phyloP scores from a whole-genome alignment of 805 yeast genomes.

The Saturnispora saitoi region DNA sequence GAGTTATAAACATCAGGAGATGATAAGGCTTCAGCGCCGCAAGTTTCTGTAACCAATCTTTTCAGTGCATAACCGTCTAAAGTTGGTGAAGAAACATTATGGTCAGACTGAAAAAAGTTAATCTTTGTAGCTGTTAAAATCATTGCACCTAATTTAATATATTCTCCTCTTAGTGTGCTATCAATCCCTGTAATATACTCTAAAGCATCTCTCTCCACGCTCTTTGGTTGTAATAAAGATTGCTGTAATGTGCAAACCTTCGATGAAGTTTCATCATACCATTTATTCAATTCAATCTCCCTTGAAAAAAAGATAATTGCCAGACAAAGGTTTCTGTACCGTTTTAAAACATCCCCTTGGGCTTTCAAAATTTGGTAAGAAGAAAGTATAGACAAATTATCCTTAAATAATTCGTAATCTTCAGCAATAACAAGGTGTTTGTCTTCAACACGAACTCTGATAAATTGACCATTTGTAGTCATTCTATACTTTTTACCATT shows the following conservation, averaged over 20 bases:
- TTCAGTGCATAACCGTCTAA: slow-evolving; percentile 39
- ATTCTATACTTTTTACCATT: slow-evolving; percentile 43
- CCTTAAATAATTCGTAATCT: slow-evolving; percentile 17
- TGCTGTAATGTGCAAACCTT: slow-evolving; percentile 32
- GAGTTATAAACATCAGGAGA: slow-evolving; percentile 38
- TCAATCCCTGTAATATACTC: slow-evolving; percentile 26
- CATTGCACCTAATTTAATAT: slow-evolving; percentile 35
- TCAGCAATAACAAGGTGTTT: slow-evolving; percentile 38
- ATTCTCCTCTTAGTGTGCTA: slow-evolving; percentile 21
- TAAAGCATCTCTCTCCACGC: slow-evolving; percentile 27
- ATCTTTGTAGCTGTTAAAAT: slow-evolving; percentile 39
- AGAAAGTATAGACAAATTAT: slow-evolving; percentile 33
- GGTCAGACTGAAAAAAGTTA: slow-evolving; percentile 49
- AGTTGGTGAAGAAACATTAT: slow-evolving; percentile 39
- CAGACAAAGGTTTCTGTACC: slow-evolving; percentile 36
- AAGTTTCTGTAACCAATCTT: slow-evolving; percentile 31
- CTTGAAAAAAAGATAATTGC: slow-evolving; percentile 42
- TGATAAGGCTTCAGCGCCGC: slow-evolving; percentile 31
- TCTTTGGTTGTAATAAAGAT: slow-evolving; percentile 28
- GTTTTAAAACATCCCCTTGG: slow-evolving; percentile 31
- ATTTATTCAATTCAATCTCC: slow-evolving; percentile 38
- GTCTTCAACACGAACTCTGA: slow-evolving; percentile 39
- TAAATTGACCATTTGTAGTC: slow-evolving; percentile 37
- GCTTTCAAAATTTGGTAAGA: slow-evolving; percentile 35
- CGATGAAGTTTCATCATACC: slow-evolving; percentile 40